These are phyloP conservation scores for Kandelia obovata DNA, from an alignment of 345 rosid genomes.

Conservation along the genomic window DNA sequence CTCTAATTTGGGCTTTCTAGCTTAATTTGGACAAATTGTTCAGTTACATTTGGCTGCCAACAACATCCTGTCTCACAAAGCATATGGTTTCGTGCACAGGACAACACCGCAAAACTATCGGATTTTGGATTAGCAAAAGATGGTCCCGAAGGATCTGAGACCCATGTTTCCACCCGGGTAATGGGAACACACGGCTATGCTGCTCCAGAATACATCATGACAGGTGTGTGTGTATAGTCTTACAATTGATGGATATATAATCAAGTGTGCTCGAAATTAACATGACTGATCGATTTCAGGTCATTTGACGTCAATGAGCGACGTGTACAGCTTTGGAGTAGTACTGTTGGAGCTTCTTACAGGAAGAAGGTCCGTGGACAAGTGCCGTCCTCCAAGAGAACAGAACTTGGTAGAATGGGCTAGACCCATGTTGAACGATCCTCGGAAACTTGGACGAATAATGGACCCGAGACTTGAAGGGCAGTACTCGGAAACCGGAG, in stretches of 20 bases:
- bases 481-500: slow-evolving; percentile 77
- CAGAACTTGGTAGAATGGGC: slow-evolving; percentile 33
- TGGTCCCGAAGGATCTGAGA: slow-evolving; percentile 93
- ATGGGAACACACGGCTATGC: slow-evolving; percentile 98
- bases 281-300: slow-evolving; percentile 13
- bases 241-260: background rate
- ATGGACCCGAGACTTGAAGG: slow-evolving; percentile 93
- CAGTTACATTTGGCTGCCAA: background rate
- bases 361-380: slow-evolving; percentile 29
- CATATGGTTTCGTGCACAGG: slow-evolving; percentile 35
- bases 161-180: slow-evolving; percentile 85
- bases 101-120: slow-evolving; percentile 73
- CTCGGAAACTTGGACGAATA: slow-evolving; percentile 57
- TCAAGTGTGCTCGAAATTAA: background rate
- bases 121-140: slow-evolving; percentile 93
- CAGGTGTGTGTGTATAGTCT: slow-evolving; percentile 35
- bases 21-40: background rate
- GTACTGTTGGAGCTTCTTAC: slow-evolving; percentile 29
- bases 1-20: background rate
- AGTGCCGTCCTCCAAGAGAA: slow-evolving; percentile 24
- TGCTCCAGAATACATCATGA: slow-evolving; percentile 94
- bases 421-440: slow-evolving; percentile 48
- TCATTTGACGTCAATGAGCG: slow-evolving; percentile 30
- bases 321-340: slow-evolving; percentile 33
- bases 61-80: too few species aligned